Evolutionary conservation across 495 filamentous ascomycete species (phyloP), one percentile per base, ranked within the genome.

Genomic region (Thermochaetoides thermophila): DNA sequence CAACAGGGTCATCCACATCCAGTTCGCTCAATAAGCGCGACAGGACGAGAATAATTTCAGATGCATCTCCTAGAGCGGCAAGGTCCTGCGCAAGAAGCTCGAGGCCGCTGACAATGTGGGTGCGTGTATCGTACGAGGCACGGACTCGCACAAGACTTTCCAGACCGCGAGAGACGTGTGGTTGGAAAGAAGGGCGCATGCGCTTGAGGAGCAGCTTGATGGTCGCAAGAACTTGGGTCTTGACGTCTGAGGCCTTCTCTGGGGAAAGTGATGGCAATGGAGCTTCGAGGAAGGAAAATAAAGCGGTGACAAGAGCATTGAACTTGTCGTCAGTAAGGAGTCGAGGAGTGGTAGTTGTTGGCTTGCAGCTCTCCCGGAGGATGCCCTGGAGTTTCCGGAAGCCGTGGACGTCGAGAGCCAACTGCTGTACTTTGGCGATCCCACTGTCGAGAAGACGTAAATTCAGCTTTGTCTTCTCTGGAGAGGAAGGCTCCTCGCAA

Each of bases 321-420:
- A 87, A 91, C 42, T 70, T 74, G 31, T 68, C 60, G 27, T 76
- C 69, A n/a, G 50, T 50, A 23, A 73, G 13, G 15, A 39, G 26
- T 8, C 20, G 13, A 17, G 23, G 10, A 16, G 18, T 16, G 23
- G 22, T n/a, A 12, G 20, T 7, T 3, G 37, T 61, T 6, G 53
- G 48, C 9, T 64, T 44, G 38, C 72, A 72, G 38, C 75, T 75
- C 40, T 76, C 74, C 33, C 78, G 73, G 42, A 87, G 76, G 37
- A 94, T 67, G 17, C 73, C 68, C 51, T 91, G 86, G 7, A 95
- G 56, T 39, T 89, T 84, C 31, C 86, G 76, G 58, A 94, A 92
- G 32, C 81, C 84, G 42, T 84, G 80, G 4, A 84, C 80, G 46
- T 93, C 85, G 22, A 94, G 69, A 5, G 69, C 71, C 39, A 71